Evolutionary conservation across 148 eudicot genomes (phyloP).

Genomic region (Amaranthus cruentus): DNA sequence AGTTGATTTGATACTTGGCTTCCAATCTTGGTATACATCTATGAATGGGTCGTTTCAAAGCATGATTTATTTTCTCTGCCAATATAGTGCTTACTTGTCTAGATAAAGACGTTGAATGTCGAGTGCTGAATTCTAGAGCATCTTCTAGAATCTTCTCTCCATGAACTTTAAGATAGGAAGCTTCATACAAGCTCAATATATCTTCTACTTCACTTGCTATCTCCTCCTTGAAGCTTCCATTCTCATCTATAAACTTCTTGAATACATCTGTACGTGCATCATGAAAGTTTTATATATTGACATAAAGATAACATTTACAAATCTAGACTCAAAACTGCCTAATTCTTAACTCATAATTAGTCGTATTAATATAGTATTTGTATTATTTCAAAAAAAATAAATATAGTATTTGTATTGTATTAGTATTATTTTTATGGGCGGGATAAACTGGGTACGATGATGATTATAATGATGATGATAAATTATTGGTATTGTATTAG

Average conservation of each 20-base stretch:
- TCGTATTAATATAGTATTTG: no score
- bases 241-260: constrained; percentile 1
- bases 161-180: constrained; percentile 17
- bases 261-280: constrained; percentile 8
- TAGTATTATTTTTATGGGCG: no score
- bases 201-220: constrained; percentile 12
- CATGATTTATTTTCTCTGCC: constrained; percentile 8
- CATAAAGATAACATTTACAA: no score
- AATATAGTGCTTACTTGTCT: neutral
- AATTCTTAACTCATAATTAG: no score
- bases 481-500: no score
- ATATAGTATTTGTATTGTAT: no score
- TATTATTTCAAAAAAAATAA: no score
- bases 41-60: constrained; percentile 28
- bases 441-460: no score
- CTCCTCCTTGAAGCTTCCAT: constrained; percentile 11
- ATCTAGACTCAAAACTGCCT: no score
- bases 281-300: no score
- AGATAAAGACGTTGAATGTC: neutral
- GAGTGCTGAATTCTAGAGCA: constrained; percentile 8
- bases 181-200: constrained; percentile 18
- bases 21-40: constrained; percentile 30
- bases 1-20: constrained; percentile 28
- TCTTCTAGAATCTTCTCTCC: constrained; percentile 21
- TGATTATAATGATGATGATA: no score